Percentiles rank a stretch among this genome's conserved stretches.
phyloP scores from a whole-genome alignment of 169 alveolate genomes.

The Plasmodium blacklocki region DNA sequence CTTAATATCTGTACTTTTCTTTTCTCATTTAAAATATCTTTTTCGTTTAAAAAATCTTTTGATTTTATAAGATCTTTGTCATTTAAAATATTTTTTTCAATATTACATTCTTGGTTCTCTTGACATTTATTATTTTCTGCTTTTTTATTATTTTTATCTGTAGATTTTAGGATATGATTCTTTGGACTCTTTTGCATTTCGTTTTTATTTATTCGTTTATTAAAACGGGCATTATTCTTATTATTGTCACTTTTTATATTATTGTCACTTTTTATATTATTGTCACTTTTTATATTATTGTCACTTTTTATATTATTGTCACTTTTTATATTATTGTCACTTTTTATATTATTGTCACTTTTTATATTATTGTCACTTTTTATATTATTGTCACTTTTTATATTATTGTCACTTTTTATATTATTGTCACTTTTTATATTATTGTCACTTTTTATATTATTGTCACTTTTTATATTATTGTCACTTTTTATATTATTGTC shows the following conservation, averaged over 20 bases:
- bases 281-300: not conserved
- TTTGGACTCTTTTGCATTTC: no score
- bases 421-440: not conserved
- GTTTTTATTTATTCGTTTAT: no score
- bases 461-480: not conserved
- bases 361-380: not conserved
- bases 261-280: not conserved
- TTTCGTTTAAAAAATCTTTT: constrained; percentile 13
- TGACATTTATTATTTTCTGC: not conserved
- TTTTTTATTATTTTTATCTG: not conserved
- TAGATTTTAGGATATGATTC: no score
- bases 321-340: not conserved
- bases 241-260: not conserved
- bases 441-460: not conserved
- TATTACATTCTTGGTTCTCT: not conserved
- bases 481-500: not conserved
- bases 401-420: not conserved
- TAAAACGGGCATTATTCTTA: not conserved
- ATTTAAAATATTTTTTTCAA: not conserved
- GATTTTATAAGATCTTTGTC: constrained; percentile 19
- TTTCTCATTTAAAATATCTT: constrained; percentile 49
- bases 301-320: not conserved
- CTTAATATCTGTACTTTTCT: constrained; percentile 25
- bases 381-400: not conserved
- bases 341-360: not conserved